Base-by-base conservation (phyloP, 2,329 filamentous ascomycete genomes). In the Juglanconis juglandina region DNA sequence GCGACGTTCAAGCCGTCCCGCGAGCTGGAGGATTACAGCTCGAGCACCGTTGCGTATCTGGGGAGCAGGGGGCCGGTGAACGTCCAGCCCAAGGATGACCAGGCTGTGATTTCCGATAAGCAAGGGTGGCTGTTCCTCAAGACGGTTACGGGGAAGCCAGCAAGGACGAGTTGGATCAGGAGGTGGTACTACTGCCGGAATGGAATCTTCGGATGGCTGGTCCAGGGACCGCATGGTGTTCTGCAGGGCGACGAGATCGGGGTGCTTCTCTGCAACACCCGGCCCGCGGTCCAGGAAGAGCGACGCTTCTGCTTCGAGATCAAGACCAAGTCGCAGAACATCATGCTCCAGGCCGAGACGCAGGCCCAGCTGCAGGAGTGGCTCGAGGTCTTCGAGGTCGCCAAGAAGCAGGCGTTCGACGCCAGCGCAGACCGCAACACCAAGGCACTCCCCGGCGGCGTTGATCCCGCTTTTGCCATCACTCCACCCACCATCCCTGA, bases 221-320 rank as follows among this genome's bases (percentile, higher is more conserved):
- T 95, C 24, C 92, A 96, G 68, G 90, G 91, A 3, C 79, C 86
- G 0, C 87, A 93, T 61, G 94, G 92, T 39, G 95, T 99, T 30
- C 87, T 98, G 67, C 94, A 98, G 72, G 96, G 92, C 51, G 95
- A 99, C 69, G 92, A 96, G 76, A 96, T 96, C 63, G 95, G 95
- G 46, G 93, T 99, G 3, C 77, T 99, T 56, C 85, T 99, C 44
- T 99, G 95, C 77, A 96, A 91, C 69, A 90, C 95, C 53, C 91
- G 94, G 68, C 92, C 93, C 17, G 92, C 93, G 0, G 89, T 96
- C 55, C 88, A 91, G 66, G 95, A 99, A 75, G 95, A 99, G 69
- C 87, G 95, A 44, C 86, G 95, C 14, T 99, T 98, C 75, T 98
- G 95, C 72, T 97, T 99, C 69, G 95, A 99, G 75, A 90, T 99